A percentile compares a stretch with the other conserved stretches of the same genome.
Conservation (phyloP, 2,329 filamentous ascomycete genomes). For the Aspergillus terreus region DNA sequence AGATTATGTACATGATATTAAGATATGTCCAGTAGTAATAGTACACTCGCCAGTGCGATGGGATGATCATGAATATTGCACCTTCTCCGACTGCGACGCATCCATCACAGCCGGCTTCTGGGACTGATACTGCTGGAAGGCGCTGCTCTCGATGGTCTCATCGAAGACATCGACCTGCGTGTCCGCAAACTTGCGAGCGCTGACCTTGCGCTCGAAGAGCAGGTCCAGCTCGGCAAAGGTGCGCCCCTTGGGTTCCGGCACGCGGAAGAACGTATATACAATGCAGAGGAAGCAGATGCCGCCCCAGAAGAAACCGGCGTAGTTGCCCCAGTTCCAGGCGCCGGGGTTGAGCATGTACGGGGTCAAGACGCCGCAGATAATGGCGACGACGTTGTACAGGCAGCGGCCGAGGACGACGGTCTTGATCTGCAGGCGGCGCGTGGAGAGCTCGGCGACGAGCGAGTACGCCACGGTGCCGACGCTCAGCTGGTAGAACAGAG, state of each 20-base stretch:
- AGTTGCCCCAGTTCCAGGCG: conserved; percentile 86
- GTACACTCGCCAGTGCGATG: not conserved
- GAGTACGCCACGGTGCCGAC: conserved; percentile 90
- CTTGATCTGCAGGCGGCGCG: conserved; percentile 81
- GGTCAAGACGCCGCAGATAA: conserved; percentile 75
- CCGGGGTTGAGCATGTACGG: conserved; percentile 90
- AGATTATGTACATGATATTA: conserved; percentile 17
- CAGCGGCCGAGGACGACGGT: conserved; percentile 83
- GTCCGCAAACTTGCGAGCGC: conserved; percentile 67
- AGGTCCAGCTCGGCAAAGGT: conserved; percentile 84
- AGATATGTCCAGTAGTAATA: conserved; percentile 9
- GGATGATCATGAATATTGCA: not conserved
- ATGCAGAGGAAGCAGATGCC: conserved; percentile 77
- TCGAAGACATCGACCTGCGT: conserved; percentile 56
- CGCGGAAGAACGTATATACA: conserved; percentile 74
- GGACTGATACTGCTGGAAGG: conserved; percentile 27
- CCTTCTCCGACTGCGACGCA: conserved; percentile 53
- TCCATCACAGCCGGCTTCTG: conserved; percentile 51
- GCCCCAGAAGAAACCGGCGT: conserved; percentile 83
- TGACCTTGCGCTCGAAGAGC: conserved; percentile 70
- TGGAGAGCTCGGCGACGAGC: conserved; percentile 78
- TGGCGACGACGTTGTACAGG: conserved; percentile 75
- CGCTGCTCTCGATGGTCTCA: conserved; percentile 28
- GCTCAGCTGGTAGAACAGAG: conserved; percentile 77
- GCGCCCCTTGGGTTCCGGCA: conserved; percentile 75